Base-by-base conservation (phyloP, 2,329 filamentous ascomycete genomes). In the Microsporum canis region DNA sequence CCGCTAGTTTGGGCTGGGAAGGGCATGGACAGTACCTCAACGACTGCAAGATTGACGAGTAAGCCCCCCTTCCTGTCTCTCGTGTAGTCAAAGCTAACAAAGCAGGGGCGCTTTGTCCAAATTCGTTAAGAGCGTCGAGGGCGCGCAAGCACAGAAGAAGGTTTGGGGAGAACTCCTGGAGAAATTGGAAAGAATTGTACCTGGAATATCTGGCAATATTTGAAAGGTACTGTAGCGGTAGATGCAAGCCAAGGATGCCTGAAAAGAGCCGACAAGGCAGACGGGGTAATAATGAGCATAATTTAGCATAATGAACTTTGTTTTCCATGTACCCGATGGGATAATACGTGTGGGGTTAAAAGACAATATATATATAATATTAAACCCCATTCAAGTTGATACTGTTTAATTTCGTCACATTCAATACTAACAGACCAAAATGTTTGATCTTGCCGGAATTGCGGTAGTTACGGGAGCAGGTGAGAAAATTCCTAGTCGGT, bases 21-120 rank as follows among this genome's bases (percentile, higher is more conserved):
- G 69, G 69, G 1, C 73, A 79, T 61, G 77, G 78, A 2, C 64
- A 74, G 62, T 79, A 77, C 62, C 66, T 78, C 61, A 66, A 31
- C 8, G 43, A 60, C 38, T 49, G 45, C 29, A 47, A 51, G 43
- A 51, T 60, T 53, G 41, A 57, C 36, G 36, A 41, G 53, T 57
- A 45, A 36, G 58, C 29, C 38, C 8, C n/a, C 45, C 3, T 12
- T 12, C 7, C 27, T 27, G 3, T 29, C 12, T 29, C 27, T 51
- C 5, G 8, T 4, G 23, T 33, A 31, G 27, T 5, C 27, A 27
- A 31, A 29, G 23, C 45, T 51, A 51, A 51, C 23, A 51, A 14
- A 33, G 3, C 8, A 51, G 45, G 45, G 23, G 45, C 6, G 58
- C 45, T 8, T 51, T 51, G 14, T 51, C 45, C 5, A 51, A 23